Base-by-base conservation (phyloP, 2,329 filamentous ascomycete genomes). In the Coniella vitis region DNA sequence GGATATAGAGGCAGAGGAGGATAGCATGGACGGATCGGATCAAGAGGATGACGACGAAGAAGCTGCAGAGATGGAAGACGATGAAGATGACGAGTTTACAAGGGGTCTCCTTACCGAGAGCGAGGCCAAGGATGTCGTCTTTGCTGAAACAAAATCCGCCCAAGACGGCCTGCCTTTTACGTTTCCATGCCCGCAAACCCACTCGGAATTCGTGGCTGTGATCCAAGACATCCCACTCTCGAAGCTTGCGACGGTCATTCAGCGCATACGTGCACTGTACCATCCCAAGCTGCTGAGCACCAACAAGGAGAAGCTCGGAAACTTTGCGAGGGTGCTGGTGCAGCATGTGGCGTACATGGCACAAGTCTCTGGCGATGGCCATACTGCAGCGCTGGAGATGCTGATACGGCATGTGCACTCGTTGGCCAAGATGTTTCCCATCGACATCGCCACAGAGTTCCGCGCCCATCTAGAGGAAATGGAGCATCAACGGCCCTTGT, bases 331-430 rank as follows among this genome's bases (percentile, higher is more conserved):
- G 31, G 74, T 77, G 5, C 72, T 91, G 10, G 77, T 90, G 20
- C 80, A 86, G 53, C 79, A 79, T 57, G 62, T 84, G 37, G 69
- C 70, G 3, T 69, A 75, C 49, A 66, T 77, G 14, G 74, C 73
- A 46, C 67, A 69, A 54, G 61, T 65, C 35, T 57, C 66, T 13
- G 59, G 64, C 38, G 75, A 81, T 3, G 47, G 37, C 29, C 74
- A 83, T 1, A 86, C 93, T 57, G 65, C 75, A 1, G 74, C 87
- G 2, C 64, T 94, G 14, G 93, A 98, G 65, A 85, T 78, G 45
- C 67, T 96, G 13, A 83, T 91, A 51, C 86, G 93, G 41, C 93
- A 98, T 65, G 75, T 95, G 20, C 94, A 98, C 68, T 97, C 91
- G 2, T 74, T 98, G 47, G 86, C 90, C 3, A 91, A 95, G 63